These are phyloP conservation scores for Thalia dealbata DNA, from an alignment of 176 grass and related monocot genomes.

Conservation along the genomic window DNA sequence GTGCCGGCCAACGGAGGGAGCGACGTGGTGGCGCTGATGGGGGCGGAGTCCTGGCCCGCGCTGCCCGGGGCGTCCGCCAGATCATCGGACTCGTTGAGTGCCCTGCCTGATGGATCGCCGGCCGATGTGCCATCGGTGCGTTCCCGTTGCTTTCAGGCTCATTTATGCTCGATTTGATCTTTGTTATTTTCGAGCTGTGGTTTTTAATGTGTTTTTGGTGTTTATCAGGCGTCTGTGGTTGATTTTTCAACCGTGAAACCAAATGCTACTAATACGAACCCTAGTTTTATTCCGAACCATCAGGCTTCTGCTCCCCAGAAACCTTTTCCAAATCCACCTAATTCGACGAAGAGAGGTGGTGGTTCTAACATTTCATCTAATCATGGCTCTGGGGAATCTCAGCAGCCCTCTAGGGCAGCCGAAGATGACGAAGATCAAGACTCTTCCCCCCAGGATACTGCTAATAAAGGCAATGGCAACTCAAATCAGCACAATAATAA, in stretches of 20 bases:
- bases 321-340: background rate
- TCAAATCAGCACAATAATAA: background rate
- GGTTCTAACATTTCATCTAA: background rate
- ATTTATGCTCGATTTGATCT: background rate
- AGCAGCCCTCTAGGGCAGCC: background rate
- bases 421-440: background rate
- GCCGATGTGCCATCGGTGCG: conserved; percentile 28
- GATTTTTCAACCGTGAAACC: conserved; percentile 12
- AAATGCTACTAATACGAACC: conserved; percentile 30
- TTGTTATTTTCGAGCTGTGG: background rate
- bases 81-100: conserved; percentile 39
- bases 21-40: background rate
- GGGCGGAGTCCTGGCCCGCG: conserved; percentile 42
- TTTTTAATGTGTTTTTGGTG: background rate
- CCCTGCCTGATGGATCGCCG: conserved; percentile 33
- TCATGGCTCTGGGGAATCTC: background rate
- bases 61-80: conserved; percentile 15
- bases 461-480: background rate
- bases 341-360: background rate
- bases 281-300: conserved; percentile 13
- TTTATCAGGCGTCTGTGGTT: conserved; percentile 38
- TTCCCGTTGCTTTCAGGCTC: conserved; percentile 8
- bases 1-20: conserved; percentile 13
- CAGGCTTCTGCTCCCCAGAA: background rate
- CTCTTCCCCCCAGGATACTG: background rate